Evolutionary conservation across 2,329 filamentous ascomycete species (phyloP).

Genomic region (Paraconiothyrium sp.): DNA sequence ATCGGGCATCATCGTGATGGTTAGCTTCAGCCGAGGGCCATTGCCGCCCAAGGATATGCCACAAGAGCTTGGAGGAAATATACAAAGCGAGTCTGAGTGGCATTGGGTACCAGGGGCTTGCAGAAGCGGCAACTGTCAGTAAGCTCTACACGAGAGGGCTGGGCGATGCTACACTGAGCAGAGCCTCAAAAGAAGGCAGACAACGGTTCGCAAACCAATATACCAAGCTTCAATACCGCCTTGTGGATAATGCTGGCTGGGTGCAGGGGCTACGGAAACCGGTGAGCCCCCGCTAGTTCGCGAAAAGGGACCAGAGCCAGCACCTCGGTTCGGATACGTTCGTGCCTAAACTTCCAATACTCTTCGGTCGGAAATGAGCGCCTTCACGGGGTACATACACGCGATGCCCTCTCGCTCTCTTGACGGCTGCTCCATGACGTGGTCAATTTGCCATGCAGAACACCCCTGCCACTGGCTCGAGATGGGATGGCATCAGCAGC

Average conservation of each 20-base stretch:
- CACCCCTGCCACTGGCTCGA: not conserved
- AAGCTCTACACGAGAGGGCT: not conserved
- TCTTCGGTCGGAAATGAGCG: not conserved
- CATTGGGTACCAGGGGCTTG: conserved; percentile 19
- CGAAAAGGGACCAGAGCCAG: not conserved
- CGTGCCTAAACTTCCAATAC: not conserved
- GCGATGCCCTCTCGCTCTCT: too few relatives aligned
- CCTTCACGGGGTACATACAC: not conserved
- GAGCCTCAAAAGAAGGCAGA: conserved; percentile 17
- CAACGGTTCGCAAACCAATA: conserved; percentile 15
- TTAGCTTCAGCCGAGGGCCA: conserved; percentile 41
- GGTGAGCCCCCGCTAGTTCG: conserved; percentile 19
- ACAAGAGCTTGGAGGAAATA: not conserved
- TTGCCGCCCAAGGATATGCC: conserved; percentile 3
- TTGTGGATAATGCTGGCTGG: not conserved
- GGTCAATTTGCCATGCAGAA: not conserved
- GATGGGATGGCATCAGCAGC: not conserved
- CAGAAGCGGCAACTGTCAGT: conserved; percentile 11
- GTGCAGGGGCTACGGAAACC: conserved; percentile 14
- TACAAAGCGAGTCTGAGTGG: conserved; percentile 15
- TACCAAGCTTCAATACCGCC: not conserved
- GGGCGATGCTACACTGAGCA: not conserved
- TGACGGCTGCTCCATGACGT: not conserved
- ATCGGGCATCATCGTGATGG: conserved; percentile 41
- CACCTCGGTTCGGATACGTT: not conserved